Evolutionary conservation across 1,139 yeast species (phyloP).

Genomic region (Yamadazyma jaroonii): DNA sequence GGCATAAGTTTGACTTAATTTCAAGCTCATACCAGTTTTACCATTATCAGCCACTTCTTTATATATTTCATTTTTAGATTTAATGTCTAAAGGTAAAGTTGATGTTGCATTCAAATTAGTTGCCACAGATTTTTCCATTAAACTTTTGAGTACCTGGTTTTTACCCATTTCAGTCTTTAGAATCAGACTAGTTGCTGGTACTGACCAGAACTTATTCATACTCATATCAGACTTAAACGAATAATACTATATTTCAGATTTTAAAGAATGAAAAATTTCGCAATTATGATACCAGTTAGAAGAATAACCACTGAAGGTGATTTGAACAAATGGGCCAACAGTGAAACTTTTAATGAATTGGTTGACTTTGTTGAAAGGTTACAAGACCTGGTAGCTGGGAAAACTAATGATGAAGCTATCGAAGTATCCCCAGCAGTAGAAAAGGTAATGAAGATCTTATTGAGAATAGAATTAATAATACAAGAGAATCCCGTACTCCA

Average conservation of each 20-base stretch:
- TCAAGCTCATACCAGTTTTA: slow-evolving; percentile 19
- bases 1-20: slow-evolving; percentile 31
- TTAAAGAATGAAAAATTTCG: slow-evolving; percentile 1
- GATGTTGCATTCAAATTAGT: slow-evolving; percentile 28
- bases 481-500: slow-evolving; percentile 62
- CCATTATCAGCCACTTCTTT: slow-evolving; percentile 22
- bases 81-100: slow-evolving; percentile 38
- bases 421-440: slow-evolving; percentile 29
- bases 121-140: slow-evolving; percentile 5
- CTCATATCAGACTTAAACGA: not conserved
- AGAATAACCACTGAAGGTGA: slow-evolving; percentile 63
- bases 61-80: slow-evolving; percentile 28
- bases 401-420: slow-evolving; percentile 45
- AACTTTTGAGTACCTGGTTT: slow-evolving; percentile 3
- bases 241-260: not conserved
- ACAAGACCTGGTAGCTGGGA: slow-evolving; percentile 69
- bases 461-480: slow-evolving; percentile 43
- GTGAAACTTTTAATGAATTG: slow-evolving; percentile 50
- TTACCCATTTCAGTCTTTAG: not conserved
- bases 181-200: not conserved
- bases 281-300: slow-evolving; percentile 36
- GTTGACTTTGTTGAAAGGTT: slow-evolving; percentile 55
- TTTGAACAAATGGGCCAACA: slow-evolving; percentile 57
- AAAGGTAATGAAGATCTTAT: slow-evolving; percentile 39
- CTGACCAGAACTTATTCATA: slow-evolving; percentile 1